Evolutionary conservation across 768 basidiomycete species (phyloP).

Genomic region (Gelatoporia subvermispora): DNA sequence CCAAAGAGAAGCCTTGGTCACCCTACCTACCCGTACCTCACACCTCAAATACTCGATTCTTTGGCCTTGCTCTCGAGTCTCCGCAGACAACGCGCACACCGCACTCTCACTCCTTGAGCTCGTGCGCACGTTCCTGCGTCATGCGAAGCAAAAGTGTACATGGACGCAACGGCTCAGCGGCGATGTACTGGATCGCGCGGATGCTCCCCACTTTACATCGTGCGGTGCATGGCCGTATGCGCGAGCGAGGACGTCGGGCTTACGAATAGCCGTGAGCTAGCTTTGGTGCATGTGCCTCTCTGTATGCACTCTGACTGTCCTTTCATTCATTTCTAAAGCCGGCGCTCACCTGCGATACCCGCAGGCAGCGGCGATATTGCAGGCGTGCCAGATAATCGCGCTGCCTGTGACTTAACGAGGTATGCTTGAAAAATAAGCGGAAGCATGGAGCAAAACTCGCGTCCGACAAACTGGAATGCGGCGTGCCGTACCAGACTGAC

Average conservation of each 20-base stretch:
- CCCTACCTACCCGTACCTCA: constrained; percentile 34
- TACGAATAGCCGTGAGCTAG: constrained; percentile 72
- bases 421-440: too few species aligned
- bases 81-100: constrained; percentile 69
- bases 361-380: constrained; percentile 57
- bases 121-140: constrained; percentile 41
- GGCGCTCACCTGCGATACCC: constrained; percentile 9
- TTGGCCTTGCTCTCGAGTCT: constrained; percentile 51
- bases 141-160: constrained; percentile 66
- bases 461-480: too few species aligned
- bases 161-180: constrained; percentile 71
- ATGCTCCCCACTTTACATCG: constrained; percentile 78
- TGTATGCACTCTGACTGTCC: background rate
- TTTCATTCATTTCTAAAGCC: background rate
- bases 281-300: constrained; percentile 46
- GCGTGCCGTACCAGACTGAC: too few species aligned
- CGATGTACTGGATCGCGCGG: constrained; percentile 84
- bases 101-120: constrained; percentile 77
- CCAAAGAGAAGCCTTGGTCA: constrained; percentile 10
- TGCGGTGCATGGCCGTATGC: constrained; percentile 68
- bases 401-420: too few species aligned
- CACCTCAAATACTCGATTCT: constrained; percentile 36
- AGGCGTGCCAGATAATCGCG: constrained; percentile 64
- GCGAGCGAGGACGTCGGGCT: constrained; percentile 86
- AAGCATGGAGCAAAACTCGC: too few species aligned